These are phyloP conservation scores for Canariomyces notabilis DNA, from an alignment of 2,329 filamentous ascomycete species.

Conservation along the genomic window DNA sequence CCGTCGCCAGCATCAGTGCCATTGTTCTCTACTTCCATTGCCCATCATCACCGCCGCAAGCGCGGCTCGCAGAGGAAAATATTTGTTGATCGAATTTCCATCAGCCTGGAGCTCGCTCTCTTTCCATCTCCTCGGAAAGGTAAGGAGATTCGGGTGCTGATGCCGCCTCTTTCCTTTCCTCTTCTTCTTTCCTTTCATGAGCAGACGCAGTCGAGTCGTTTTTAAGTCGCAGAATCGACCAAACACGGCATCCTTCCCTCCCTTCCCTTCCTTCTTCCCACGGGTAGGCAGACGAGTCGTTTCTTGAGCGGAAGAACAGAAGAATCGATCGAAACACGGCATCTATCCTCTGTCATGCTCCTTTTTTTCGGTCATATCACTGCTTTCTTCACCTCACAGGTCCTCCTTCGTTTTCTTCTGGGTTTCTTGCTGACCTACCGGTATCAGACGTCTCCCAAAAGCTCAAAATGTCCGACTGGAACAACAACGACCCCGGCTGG, in stretches of 20 bases:
- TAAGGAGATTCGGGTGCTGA: background rate
- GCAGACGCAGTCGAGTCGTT: background rate
- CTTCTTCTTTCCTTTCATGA: background rate
- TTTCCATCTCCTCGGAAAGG: background rate
- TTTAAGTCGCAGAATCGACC: too few species aligned
- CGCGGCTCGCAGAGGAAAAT: too few species aligned
- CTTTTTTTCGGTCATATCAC: too few species aligned
- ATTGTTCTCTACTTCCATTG: background rate
- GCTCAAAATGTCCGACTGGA: conserved; percentile 19
- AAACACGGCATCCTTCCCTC: too few species aligned
- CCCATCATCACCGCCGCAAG: too few species aligned
- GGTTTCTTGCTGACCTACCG: background rate
- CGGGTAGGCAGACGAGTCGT: too few species aligned
- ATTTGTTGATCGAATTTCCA: background rate
- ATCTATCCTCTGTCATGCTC: too few species aligned
- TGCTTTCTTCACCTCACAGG: too few species aligned
- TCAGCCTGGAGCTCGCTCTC: background rate
- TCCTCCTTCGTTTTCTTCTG: background rate
- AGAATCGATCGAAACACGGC: too few species aligned
- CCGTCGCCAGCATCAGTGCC: too few species aligned
- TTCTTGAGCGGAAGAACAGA: too few species aligned
- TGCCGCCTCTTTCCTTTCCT: background rate
- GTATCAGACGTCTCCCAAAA: background rate
- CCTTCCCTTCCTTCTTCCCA: too few species aligned
- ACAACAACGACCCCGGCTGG: conserved; percentile 6